phyloP scores from a whole-genome alignment of 2,329 filamentous ascomycete genomes.

The Penicillium expansum region DNA sequence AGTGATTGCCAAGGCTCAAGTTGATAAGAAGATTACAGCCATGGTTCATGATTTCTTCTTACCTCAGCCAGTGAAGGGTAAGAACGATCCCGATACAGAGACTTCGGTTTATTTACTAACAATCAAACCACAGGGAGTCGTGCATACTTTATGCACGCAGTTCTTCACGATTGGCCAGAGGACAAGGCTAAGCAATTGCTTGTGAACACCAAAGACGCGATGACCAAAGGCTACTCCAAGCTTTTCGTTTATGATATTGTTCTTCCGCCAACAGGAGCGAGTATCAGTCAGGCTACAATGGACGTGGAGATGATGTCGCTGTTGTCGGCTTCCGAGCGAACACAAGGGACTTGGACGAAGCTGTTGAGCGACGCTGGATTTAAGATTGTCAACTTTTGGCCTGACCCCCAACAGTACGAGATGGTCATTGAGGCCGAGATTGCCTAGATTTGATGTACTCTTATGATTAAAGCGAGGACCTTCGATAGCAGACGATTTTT shows the following conservation, averaged over 20 bases:
- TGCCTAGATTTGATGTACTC: neutral
- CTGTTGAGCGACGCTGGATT: constrained; percentile 30
- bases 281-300: constrained; percentile 31
- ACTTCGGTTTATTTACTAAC: neutral
- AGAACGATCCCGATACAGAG: neutral
- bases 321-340: constrained; percentile 44
- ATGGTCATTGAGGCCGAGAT: constrained; percentile 31
- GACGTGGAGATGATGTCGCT: constrained; percentile 46
- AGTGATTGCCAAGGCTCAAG: constrained; percentile 28
- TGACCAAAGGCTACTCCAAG: constrained; percentile 41
- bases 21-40: constrained; percentile 25
- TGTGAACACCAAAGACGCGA: constrained; percentile 29
- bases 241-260: constrained; percentile 43
- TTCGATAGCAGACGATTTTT: too few species aligned
- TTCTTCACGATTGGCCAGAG: constrained; percentile 47
- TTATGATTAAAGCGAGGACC: too few species aligned
- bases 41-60: constrained; percentile 31
- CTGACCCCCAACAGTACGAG: constrained; percentile 29
- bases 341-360: constrained; percentile 27
- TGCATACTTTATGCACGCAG: constrained; percentile 44
- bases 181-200: constrained; percentile 35
- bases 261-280: constrained; percentile 34
- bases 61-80: constrained; percentile 29
- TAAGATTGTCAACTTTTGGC: constrained; percentile 29
- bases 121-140: constrained; percentile 28